Percentiles rank a stretch among this genome's conserved stretches.
These are phyloP conservation scores for Pseudogymnoascus sp. DNA, from an alignment of 2,329 filamentous ascomycete genomes.

Conservation along the genomic window DNA sequence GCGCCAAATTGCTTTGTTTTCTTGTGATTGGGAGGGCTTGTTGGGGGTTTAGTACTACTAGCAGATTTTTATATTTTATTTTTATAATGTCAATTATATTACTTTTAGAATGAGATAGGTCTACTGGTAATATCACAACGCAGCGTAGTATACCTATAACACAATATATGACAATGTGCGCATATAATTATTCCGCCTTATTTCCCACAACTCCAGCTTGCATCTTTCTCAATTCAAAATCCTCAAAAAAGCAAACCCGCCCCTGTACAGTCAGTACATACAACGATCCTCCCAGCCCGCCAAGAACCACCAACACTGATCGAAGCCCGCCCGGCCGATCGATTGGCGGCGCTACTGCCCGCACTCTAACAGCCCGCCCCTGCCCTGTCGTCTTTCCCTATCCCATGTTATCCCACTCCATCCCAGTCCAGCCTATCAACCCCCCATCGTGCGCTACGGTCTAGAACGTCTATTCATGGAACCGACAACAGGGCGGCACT, in stretches of 20 bases:
- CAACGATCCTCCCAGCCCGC: neutral
- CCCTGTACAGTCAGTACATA: too few species aligned
- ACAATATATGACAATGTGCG: too few species aligned
- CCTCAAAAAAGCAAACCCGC: too few species aligned
- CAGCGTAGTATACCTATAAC: too few species aligned
- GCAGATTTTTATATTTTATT: too few species aligned
- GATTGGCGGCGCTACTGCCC: constrained; percentile 1
- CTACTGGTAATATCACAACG: too few species aligned
- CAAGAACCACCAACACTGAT: neutral
- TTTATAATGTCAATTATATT: too few species aligned
- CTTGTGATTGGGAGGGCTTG: neutral
- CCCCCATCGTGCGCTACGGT: neutral
- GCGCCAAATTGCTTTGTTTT: constrained; percentile 13
- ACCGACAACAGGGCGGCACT: neutral
- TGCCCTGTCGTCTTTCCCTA: neutral
- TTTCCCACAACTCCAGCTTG: too few species aligned
- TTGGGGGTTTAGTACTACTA: neutral
- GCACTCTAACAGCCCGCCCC: constrained; percentile 4
- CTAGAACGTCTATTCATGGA: neutral
- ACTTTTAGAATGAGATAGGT: too few species aligned
- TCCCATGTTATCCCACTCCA: neutral
- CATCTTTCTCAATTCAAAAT: too few species aligned
- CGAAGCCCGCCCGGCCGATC: neutral
- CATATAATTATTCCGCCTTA: too few species aligned
- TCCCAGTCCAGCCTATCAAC: neutral